A percentile compares a stretch with the other conserved stretches of the same genome.
phyloP scores from a whole-genome alignment of 352 stramenopile species.

The Globisporangium camurandrum region DNA sequence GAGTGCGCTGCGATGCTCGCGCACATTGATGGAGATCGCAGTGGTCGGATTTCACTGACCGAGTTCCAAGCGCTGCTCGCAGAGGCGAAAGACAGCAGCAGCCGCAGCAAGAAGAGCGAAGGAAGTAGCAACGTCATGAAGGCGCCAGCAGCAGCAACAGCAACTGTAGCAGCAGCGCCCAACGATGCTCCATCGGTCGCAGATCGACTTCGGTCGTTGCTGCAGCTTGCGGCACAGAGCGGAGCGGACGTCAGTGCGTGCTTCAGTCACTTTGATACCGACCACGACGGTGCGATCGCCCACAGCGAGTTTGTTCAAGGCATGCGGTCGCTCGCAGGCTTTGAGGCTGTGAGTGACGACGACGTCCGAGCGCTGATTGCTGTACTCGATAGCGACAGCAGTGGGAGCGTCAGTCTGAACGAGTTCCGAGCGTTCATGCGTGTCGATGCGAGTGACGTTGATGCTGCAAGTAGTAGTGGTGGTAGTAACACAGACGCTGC shows the following conservation, averaged over 20 bases:
- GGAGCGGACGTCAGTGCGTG: conserved; percentile 38
- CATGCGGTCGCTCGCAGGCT: conserved; percentile 37
- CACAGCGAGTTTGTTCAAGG: conserved; percentile 42
- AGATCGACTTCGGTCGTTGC: conserved; percentile 15
- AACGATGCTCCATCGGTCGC: not conserved
- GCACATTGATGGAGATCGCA: conserved; percentile 40
- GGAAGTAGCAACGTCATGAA: conserved; percentile 21
- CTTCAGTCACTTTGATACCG: conserved; percentile 70
- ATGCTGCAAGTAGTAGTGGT: too few species aligned
- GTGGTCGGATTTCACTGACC: conserved; percentile 42
- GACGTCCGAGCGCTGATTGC: conserved; percentile 35
- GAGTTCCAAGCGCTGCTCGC: conserved; percentile 44
- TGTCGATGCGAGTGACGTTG: too few species aligned
- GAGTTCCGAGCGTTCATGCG: conserved; percentile 53
- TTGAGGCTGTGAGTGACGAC: conserved; percentile 26
- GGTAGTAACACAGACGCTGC: not conserved
- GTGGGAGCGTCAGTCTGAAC: conserved; percentile 42
- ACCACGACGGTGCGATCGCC: conserved; percentile 52
- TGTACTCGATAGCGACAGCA: conserved; percentile 39
- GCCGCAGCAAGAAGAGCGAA: conserved; percentile 25
- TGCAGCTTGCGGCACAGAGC: conserved; percentile 31
- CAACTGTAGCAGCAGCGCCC: not conserved
- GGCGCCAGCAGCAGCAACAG: not conserved
- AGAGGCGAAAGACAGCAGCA: not conserved
- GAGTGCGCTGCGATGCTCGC: conserved; percentile 42